Percentiles rank a stretch among this genome's conserved stretches.
phyloP scores from a whole-genome alignment of 345 rosid genomes.

The Eucalyptus rudis region DNA sequence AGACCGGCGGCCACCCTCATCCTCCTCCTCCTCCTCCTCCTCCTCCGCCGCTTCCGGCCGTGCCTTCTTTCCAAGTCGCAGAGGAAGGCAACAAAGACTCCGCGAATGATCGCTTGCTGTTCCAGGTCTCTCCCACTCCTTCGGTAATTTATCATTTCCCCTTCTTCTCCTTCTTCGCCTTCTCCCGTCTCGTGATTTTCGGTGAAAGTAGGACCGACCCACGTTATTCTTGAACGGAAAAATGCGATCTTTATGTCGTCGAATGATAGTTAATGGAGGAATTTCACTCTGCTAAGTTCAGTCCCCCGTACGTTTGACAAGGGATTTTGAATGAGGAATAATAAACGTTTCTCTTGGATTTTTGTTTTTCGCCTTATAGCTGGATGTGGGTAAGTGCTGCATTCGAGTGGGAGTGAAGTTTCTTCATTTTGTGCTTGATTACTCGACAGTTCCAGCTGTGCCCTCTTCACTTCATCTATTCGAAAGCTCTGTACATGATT shows the following conservation, averaged over 20 bases:
- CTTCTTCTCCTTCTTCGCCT: background rate
- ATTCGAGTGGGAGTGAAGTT: background rate
- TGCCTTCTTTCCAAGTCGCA: background rate
- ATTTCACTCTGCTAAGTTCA: background rate
- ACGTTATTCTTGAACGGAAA: background rate
- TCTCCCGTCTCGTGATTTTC: background rate
- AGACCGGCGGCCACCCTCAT: background rate
- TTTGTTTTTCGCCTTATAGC: background rate
- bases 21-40: background rate
- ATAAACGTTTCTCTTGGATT: background rate
- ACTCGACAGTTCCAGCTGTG: background rate
- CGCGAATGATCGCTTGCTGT: constrained; percentile 5
- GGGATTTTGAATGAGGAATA: background rate
- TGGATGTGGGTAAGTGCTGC: background rate
- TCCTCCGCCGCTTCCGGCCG: background rate
- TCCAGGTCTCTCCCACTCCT: background rate
- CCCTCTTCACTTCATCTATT: background rate
- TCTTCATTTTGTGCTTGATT: background rate
- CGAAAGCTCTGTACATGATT: background rate
- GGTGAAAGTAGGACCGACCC: background rate
- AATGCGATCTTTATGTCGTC: background rate
- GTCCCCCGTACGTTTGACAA: background rate
- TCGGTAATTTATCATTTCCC: background rate
- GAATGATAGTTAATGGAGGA: background rate
- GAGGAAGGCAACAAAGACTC: background rate